Evolutionary conservation across 176 grass and related monocot genomes (phyloP), one percentile per base, ranked within the genome.

Genomic region (Chrysopogon serrulatus): DNA sequence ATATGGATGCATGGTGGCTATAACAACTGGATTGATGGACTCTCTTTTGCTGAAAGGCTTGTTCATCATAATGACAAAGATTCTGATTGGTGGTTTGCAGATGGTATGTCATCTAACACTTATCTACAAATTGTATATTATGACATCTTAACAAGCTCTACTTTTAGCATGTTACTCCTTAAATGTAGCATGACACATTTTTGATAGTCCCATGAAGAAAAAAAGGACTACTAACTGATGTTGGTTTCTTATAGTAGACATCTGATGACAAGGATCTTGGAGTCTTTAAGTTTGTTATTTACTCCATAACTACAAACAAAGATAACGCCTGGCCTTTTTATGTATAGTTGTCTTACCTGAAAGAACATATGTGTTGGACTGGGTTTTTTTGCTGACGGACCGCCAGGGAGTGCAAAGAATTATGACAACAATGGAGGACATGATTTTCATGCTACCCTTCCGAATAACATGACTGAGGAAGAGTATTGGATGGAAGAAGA

Each of bases 1-100:
- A 90, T 95, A 49, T 98, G 96, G 92, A 85, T 98, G 85, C 96
- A 98, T 85, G 91, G 91, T 68, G 93, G 92, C 68, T 90, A 84
- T 83, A 98, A 98, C 71, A 93, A 86, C 82, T 98, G 96, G 96
- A 80, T 53, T 34, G 87, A 98, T 82, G 96, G 92, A 44, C 79
- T 95, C 33, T 98, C 87, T 63, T 83, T 98, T 62, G 34, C 69
- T 36, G 89, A 93, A 86, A 88, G 75, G 39, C 87, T 95, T 85
- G 67, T 78, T 33, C 74, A 57, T 36, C 77, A 64, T 26, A 86
- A 90, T 51, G 90, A 90, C 17, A 69, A 33, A 56, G 84, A 88
- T 69, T 89, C 82, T n/a, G 85, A 90, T 81, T 98, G 92, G 96
- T 98, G 93, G 92, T 93, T 67, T 83, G 76, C 64, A 84, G 91